Conservation (phyloP, 1,284 basidiomycete species). For the Xerocomus nothofagi region DNA sequence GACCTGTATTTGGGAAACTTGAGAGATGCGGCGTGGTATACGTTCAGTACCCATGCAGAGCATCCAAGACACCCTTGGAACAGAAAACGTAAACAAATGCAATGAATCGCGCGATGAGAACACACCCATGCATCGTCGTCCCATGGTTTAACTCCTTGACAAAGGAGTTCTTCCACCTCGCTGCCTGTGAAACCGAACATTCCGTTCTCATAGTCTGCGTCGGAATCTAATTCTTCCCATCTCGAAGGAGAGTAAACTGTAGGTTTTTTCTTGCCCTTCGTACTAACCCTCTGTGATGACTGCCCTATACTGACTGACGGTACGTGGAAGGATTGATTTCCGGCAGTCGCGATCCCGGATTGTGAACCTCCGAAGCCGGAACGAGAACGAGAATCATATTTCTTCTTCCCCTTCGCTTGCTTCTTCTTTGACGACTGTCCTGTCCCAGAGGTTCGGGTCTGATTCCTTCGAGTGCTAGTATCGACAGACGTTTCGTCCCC, state of each 20-base stretch:
- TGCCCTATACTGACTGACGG: neutral
- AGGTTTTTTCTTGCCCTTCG: neutral
- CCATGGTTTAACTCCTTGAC: slow-evolving; percentile 46
- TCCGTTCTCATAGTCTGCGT: slow-evolving; percentile 1
- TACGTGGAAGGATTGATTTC: neutral
- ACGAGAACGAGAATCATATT: neutral
- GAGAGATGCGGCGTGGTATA: too few species aligned
- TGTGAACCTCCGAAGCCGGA: neutral
- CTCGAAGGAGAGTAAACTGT: neutral
- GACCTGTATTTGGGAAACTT: too few species aligned
- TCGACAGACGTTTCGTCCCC: slow-evolving; percentile 43
- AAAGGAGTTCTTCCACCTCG: slow-evolving; percentile 39
- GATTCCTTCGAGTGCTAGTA: slow-evolving; percentile 35
- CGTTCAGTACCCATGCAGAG: neutral
- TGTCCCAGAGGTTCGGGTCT: neutral
- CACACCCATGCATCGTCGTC: slow-evolving; percentile 44
- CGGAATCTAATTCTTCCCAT: neutral
- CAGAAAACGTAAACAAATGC: neutral
- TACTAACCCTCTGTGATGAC: neutral
- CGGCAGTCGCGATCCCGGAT: neutral
- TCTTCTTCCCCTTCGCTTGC: slow-evolving; percentile 4
- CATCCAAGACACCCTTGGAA: slow-evolving; percentile 15
- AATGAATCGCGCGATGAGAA: neutral
- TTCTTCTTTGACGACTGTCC: slow-evolving; percentile 6
- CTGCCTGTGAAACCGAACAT: slow-evolving; percentile 38